Percentiles rank a stretch among this genome's conserved stretches.
Conservation (phyloP, 2,329 filamentous ascomycete species). For the Cordyceps cicadae region DNA sequence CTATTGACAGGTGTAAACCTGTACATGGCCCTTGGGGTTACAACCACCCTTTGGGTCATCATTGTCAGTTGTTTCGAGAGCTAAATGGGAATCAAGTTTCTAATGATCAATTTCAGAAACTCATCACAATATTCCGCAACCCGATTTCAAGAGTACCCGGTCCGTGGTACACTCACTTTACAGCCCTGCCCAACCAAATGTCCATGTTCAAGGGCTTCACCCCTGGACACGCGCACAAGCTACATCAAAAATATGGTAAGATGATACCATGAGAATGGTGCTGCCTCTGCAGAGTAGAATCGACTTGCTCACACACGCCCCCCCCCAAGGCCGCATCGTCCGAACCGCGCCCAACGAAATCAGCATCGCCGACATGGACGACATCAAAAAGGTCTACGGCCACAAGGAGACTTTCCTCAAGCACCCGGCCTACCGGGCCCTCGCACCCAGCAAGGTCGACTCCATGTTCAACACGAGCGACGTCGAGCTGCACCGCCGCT, state of each 20-base stretch:
- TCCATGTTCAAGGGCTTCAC: constrained; percentile 14
- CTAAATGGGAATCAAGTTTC: background rate
- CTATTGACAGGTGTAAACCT: constrained; percentile 5
- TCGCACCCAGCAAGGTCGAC: constrained; percentile 14
- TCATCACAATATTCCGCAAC: constrained; percentile 4
- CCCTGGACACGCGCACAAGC: constrained; percentile 16
- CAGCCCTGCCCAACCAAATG: constrained; percentile 15
- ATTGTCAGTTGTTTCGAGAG: background rate
- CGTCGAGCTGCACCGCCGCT: constrained; percentile 28
- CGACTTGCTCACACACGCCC: background rate
- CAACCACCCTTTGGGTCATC: constrained; percentile 4
- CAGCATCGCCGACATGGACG: constrained; percentile 17
- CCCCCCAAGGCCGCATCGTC: constrained; percentile 22
- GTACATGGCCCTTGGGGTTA: constrained; percentile 2
- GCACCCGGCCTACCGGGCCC: constrained; percentile 16
- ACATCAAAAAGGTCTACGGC: constrained; percentile 25
- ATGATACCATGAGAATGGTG: background rate
- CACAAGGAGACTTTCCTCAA: constrained; percentile 20
- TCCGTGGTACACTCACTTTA: constrained; percentile 20
- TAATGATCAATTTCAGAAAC: background rate
- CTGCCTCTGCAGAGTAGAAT: too few species aligned
- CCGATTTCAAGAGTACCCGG: constrained; percentile 17
- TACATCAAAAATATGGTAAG: constrained; percentile 20
- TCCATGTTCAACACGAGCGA: constrained; percentile 33
- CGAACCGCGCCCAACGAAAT: constrained; percentile 19